These are phyloP conservation scores for Earliella scabrosa DNA, from an alignment of 1,284 basidiomycete genomes.

Conservation along the genomic window DNA sequence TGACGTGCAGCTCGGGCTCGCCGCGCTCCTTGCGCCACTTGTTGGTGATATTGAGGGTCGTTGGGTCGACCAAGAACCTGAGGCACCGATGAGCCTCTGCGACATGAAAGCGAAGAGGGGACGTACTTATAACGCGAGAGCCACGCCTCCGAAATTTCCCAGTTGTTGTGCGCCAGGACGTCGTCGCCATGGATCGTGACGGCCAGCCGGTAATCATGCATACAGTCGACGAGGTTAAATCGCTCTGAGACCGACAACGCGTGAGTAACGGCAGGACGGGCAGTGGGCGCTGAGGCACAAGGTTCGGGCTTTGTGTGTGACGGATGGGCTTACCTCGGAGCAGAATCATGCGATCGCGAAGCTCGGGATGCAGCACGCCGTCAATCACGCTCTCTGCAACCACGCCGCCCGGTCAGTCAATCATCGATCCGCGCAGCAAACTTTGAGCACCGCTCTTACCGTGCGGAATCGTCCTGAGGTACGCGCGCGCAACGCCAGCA, in stretches of 20 bases:
- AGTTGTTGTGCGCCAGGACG: slow-evolving; percentile 83
- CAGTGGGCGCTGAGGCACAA: background rate
- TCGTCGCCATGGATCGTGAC: slow-evolving; percentile 87
- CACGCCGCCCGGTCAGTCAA: slow-evolving; percentile 4
- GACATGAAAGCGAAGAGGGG: background rate
- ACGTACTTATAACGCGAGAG: slow-evolving; percentile 79
- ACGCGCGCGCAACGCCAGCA: slow-evolving; percentile 32
- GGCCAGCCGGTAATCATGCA: slow-evolving; percentile 68
- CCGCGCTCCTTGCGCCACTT: slow-evolving; percentile 54
- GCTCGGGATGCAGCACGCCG: slow-evolving; percentile 82
- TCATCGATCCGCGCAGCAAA: slow-evolving; percentile 1
- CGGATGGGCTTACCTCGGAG: slow-evolving; percentile 64
- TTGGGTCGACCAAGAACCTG: slow-evolving; percentile 74
- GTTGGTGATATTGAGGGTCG: slow-evolving; percentile 67
- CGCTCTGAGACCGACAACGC: slow-evolving; percentile 54
- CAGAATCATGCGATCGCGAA: slow-evolving; percentile 89
- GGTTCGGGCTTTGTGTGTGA: background rate
- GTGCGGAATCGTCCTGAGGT: slow-evolving; percentile 84
- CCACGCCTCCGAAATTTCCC: slow-evolving; percentile 88
- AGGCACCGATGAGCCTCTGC: background rate
- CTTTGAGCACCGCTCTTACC: slow-evolving; percentile 46
- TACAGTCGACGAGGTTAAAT: slow-evolving; percentile 76
- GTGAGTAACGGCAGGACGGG: slow-evolving; percentile 5
- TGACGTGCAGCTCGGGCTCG: slow-evolving; percentile 20
- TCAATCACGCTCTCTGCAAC: slow-evolving; percentile 84